These are phyloP conservation scores for Helicocarpus griseus DNA, from an alignment of 2,329 filamentous ascomycete genomes.

Conservation along the genomic window DNA sequence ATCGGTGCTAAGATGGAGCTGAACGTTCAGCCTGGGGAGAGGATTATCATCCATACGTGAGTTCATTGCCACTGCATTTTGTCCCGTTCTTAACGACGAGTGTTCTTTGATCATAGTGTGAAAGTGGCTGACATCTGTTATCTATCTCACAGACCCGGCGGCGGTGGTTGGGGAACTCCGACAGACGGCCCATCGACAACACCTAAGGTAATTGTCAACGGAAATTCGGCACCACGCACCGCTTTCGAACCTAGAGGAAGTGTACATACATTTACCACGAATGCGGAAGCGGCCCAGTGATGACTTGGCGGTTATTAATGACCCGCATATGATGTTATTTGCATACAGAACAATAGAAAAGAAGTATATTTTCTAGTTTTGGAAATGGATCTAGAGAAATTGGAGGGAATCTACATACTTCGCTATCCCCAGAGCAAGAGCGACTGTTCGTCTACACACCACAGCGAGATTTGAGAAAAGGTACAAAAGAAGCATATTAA, in stretches of 20 bases:
- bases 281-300: neutral
- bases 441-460: too few species aligned
- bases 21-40: constrained; percentile 49
- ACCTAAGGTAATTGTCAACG: neutral
- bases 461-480: too few species aligned
- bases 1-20: constrained; percentile 55
- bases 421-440: too few species aligned
- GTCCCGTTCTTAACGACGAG: too few species aligned
- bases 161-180: constrained; percentile 24
- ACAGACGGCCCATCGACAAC: neutral
- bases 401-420: too few species aligned
- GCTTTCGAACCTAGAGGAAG: neutral
- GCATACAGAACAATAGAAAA: too few species aligned
- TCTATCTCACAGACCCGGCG: constrained; percentile 43
- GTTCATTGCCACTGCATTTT: neutral
- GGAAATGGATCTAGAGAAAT: too few species aligned
- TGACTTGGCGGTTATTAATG: neutral
- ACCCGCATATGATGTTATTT: neutral
- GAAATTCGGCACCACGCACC: neutral
- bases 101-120: too few species aligned
- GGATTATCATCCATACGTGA: constrained; percentile 43
- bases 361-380: too few species aligned
- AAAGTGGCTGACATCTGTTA: neutral
- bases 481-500: too few species aligned
- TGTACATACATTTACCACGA: neutral